Base-by-base conservation (phyloP, 2,329 filamentous ascomycete genomes). In the Colletotrichum euphorbiae region DNA sequence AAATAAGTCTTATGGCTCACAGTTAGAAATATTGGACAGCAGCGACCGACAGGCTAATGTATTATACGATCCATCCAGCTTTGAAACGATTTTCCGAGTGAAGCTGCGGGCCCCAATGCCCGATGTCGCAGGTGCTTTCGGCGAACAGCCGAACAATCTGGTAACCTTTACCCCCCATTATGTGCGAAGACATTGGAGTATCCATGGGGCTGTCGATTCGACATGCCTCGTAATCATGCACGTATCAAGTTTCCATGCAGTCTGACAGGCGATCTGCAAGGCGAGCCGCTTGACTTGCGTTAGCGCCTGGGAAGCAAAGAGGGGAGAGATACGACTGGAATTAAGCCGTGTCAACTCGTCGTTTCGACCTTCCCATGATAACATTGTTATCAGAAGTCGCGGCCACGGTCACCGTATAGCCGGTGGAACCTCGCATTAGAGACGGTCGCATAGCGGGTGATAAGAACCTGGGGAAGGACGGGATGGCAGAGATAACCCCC, bases 351-450 rank as follows among this genome's bases (percentile, higher is more conserved):
- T n/a, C 17, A 38, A 11, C 50, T 52, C 50, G 50, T 52, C 50
- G 50, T 52, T 52, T 52, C 28, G 50, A 52, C 50, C 24, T 52
- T 52, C 50, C 31, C 11, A 31, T 38, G 50, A 38, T 52, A 38
- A 36, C 7, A 38, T n/a, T 52, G 24, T 31, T 52, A 52, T 52
- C 50, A 52, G 15, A 52, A 11, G 24, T 36, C 0, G 28, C 2
- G 50, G 17, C 50, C 12, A 21, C 15, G 6, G 28, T 13, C 46
- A 50, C 21, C 19, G 28, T 12, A 11, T 31, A 6, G 13, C 6
- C 4, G 3, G 50, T 52, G 50, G 50, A 21, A 12, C 24, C 50
- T 17, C 33, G 50, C 28, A 52, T 52, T 24, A 31, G 15, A 6
- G 19, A 38, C 28, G 6, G 50, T 13, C 17, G n/a, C 50, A 36